Evolutionary conservation across 2,329 filamentous ascomycete species (phyloP), one percentile per base, ranked within the genome.

Genomic region (Diaporthe eres): DNA sequence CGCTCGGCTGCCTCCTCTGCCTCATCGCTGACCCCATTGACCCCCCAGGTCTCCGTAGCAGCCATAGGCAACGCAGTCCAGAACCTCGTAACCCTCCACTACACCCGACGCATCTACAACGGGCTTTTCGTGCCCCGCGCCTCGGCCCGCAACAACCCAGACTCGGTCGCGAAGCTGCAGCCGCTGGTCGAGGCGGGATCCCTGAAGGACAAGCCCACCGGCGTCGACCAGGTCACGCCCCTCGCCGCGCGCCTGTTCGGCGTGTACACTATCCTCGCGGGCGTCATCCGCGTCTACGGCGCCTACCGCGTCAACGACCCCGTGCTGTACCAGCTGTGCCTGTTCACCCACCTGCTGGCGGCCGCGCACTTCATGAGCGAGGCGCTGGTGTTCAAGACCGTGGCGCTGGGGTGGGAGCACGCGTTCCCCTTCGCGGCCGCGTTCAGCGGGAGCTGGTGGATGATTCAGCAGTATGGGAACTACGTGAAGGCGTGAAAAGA

Each of bases 71-170:
- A 99, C 88, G 94, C 92, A 49, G 83, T 97, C 63, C 96, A 98
- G 87, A 92, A 94, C 82, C 97, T 98, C 85, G 81, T 87, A 49
- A 97, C 95, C 25, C 89, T 96, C 4, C 89, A 92, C 83, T 97
- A 94, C 86, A 95, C 95, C 10, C 92, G 93, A n/a, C 93, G 95
- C 83, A 91, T 98, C 82, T 99, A 98, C 88, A 91, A 93, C 79
- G 92, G 92, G 77, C 86, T 86, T 78, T 92, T 91, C 80, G 85
- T 92, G 28, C 84, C 86, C 72, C 91, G 90, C 85, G 76, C 84
- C 53, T 82, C 84, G 44, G 83, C 90, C 15, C 84, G 84, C 13
- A 80, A 85, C 65, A n/a, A 37, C 25, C 85, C 81, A 74, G 83
- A 86, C 71, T 81, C 82, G 61, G 82, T 80, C 51, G 86, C 84